phyloP scores from a whole-genome alignment of 441 rosid genomes.

The Euphorbia corollata region DNA sequence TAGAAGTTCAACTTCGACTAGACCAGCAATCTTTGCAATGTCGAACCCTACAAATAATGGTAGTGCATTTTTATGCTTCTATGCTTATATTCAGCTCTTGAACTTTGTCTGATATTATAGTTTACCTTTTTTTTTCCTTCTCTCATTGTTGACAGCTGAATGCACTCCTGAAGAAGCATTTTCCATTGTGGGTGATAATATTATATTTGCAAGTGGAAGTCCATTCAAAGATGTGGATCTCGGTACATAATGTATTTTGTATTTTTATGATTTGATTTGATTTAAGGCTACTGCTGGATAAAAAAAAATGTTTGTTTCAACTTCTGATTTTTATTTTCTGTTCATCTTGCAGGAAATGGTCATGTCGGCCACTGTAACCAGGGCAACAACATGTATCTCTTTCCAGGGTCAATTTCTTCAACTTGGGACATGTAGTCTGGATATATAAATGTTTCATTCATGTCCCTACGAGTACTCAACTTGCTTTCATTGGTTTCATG shows the following conservation, averaged over 20 bases:
- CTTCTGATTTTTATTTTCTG: conserved; percentile 14
- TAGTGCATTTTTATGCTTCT: conserved; percentile 20
- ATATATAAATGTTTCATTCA: not conserved
- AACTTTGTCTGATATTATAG: conserved; percentile 7
- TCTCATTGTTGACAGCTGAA: conserved; percentile 55
- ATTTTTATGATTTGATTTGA: not conserved
- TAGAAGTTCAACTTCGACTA: conserved; percentile 86
- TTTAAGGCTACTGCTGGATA: not conserved
- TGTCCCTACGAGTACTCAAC: not conserved
- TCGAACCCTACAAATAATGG: conserved; percentile 98
- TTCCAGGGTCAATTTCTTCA: conserved; percentile 76
- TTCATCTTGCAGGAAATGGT: conserved; percentile 59
- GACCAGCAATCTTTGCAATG: conserved; percentile 98
- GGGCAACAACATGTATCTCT: conserved; percentile 98
- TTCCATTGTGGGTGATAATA: conserved; percentile 81
- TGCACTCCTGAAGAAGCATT: conserved; percentile 96
- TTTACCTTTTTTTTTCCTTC: not conserved
- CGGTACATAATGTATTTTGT: conserved; percentile 41
- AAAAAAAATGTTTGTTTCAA: conserved; percentile 5
- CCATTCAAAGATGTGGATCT: conserved; percentile 84
- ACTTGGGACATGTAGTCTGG: conserved; percentile 3
- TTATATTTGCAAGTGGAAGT: conserved; percentile 96
- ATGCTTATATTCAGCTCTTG: conserved; percentile 8
- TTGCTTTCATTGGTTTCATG: conserved; percentile 21
- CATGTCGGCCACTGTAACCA: conserved; percentile 87